Conservation (phyloP, 108 stramenopile genomes). For the Skeletonema grethae region DNA sequence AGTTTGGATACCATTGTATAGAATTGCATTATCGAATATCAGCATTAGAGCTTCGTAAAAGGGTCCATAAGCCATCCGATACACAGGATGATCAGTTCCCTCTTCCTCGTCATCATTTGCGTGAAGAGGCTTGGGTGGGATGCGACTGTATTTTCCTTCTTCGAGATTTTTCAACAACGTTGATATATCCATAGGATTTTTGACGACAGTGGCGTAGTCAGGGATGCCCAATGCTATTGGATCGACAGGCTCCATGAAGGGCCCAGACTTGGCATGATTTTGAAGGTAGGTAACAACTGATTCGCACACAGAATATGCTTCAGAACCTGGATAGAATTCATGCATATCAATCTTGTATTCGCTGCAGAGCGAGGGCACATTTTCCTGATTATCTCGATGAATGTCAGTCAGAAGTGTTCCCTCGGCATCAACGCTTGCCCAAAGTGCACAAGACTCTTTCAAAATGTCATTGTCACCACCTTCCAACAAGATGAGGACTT, state of each 20-base stretch:
- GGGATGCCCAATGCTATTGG: conserved; percentile 90
- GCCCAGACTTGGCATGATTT: conserved; percentile 56
- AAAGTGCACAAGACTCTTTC: conserved; percentile 58
- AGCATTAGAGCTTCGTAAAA: conserved; percentile 72
- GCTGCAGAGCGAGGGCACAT: conserved; percentile 10
- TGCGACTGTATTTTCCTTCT: conserved; percentile 75
- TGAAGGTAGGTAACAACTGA: conserved; percentile 56
- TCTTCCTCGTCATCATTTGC: conserved; percentile 31
- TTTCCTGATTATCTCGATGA: conserved; percentile 10
- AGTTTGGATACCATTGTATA: conserved; percentile 74
- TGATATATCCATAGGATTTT: conserved; percentile 95
- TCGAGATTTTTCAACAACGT: conserved; percentile 80
- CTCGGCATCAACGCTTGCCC: conserved; percentile 62
- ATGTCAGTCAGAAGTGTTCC: conserved; percentile 39
- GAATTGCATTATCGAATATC: conserved; percentile 87
- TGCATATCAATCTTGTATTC: conserved; percentile 65
- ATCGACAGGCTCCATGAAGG: conserved; percentile 77
- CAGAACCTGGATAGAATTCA: conserved; percentile 67
- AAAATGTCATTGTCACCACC: conserved; percentile 16
- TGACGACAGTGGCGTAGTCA: conserved; percentile 86
- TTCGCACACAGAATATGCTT: conserved; percentile 67
- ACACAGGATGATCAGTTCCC: conserved; percentile 34
- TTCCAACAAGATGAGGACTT: conserved; percentile 32
- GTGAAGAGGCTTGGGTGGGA: conserved; percentile 54
- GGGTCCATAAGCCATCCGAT: conserved; percentile 75